Evolutionary conservation across 2,329 filamentous ascomycete species (phyloP), one percentile per base, ranked within the genome.

Genomic region (Paecilomyces niveus): DNA sequence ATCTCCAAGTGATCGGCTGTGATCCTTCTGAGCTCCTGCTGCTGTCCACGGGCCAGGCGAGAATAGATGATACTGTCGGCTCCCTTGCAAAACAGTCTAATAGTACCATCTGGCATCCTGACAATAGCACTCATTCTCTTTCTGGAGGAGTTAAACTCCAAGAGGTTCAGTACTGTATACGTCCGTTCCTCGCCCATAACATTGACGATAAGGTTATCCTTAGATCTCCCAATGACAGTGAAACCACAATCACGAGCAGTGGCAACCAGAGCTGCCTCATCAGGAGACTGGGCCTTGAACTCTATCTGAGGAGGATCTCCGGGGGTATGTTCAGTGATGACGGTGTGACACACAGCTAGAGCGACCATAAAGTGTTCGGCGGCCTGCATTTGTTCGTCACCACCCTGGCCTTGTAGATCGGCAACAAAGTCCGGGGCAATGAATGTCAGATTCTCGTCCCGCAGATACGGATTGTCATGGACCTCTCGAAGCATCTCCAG

Each of bases 81-180:
- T 63, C 94, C 94, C 77, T 99, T 99, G 81, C 94, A 99, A 76
- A 95, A 96, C 0, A 99, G 82, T 57, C 94, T 82, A 61, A 99
- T 97, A 59, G 83, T 87, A 49, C 89, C 89, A 72, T 97, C 86
- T 0, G 94, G 93, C 92, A 97, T 96, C 59, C 89, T 85, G 55
- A 99, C 87, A 65, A 99, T 97, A 1, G 92, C 90, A 75, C 92
- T 97, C 94, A 99, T 99, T 64, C 94, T 86, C 78, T 99, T 99
- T 68, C 94, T 85, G 51, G 89, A 92, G 0, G 93, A 97, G 73
- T 97, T 97, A 80, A 99, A 99, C 72, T 99, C 94, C 39, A 99
- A 87, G 0, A 89, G 96, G 74, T 96, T 97, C 54, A 99, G 83
- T 32, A 99, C 88, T 15, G 86, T 87, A 72, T 94, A 99, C 61